phyloP scores from a whole-genome alignment of 352 stramenopile species.

The Phytophthora capsici region DNA sequence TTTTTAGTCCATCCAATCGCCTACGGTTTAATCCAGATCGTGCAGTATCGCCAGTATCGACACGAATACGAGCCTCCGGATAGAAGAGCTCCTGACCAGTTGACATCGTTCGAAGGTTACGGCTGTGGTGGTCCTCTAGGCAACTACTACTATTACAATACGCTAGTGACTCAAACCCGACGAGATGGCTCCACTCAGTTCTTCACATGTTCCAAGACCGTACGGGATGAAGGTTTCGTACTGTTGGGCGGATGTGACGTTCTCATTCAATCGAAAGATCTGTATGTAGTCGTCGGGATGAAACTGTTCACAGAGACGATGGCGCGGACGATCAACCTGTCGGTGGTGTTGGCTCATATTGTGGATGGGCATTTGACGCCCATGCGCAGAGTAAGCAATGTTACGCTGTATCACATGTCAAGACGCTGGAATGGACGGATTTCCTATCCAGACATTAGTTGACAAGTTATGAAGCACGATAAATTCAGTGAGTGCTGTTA shows the following conservation, averaged over 20 bases:
- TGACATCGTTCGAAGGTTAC: slow-evolving; percentile 46
- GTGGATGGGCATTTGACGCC: slow-evolving; percentile 30
- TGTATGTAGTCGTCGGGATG: slow-evolving; percentile 44
- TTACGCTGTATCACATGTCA: slow-evolving; percentile 29
- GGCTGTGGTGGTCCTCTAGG: slow-evolving; percentile 36
- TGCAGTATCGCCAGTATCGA: slow-evolving; percentile 37
- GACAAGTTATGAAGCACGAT: no score
- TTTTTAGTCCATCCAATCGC: slow-evolving; percentile 37
- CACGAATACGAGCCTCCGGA: slow-evolving; percentile 40
- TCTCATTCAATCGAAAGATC: slow-evolving; percentile 44
- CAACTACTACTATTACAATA: slow-evolving; percentile 54
- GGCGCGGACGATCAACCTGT: slow-evolving; percentile 43
- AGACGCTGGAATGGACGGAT: slow-evolving; percentile 38
- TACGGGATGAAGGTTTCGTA: slow-evolving; percentile 48
- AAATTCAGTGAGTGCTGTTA: no score
- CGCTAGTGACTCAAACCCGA: slow-evolving; percentile 31
- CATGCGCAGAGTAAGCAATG: slow-evolving; percentile 37
- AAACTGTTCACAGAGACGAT: slow-evolving; percentile 32
- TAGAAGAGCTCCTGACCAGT: slow-evolving; percentile 23
- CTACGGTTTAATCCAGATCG: slow-evolving; percentile 44
- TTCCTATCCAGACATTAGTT: slow-evolving; percentile 46
- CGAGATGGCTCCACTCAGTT: slow-evolving; percentile 24
- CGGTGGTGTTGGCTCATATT: slow-evolving; percentile 39
- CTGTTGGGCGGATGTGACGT: slow-evolving; percentile 40
- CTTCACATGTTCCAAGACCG: slow-evolving; percentile 41